Conservation (phyloP, 1,284 basidiomycete species). For the Cryptococcus sp. region DNA sequence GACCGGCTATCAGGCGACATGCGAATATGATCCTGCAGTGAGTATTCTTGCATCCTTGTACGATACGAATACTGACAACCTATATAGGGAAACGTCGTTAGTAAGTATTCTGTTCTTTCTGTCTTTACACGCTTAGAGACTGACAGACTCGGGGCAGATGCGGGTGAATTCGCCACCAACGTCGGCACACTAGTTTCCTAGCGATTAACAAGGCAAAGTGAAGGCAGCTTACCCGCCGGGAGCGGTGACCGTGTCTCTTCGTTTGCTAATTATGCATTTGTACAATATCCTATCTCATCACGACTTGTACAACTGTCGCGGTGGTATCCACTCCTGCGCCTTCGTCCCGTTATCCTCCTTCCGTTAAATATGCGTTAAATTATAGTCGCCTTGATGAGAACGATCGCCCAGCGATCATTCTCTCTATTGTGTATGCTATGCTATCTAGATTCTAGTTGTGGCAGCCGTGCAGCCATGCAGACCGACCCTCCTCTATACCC, state of each 20-base stretch:
- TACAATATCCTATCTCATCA: background rate
- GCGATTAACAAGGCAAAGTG: background rate
- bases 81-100: slow-evolving; percentile 12
- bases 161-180: slow-evolving; percentile 6
- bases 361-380: no score
- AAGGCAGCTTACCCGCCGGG: background rate
- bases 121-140: background rate
- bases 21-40: slow-evolving; percentile 1
- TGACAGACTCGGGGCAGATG: background rate
- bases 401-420: background rate
- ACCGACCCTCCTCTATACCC: background rate
- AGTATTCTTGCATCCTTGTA: background rate
- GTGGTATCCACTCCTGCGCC: no score
- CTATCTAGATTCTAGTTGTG: background rate
- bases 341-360: no score
- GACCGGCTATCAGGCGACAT: slow-evolving; percentile 3
- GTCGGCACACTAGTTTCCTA: background rate
- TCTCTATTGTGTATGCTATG: background rate
- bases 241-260: background rate
- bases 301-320: no score
- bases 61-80: background rate
- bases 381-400: no score
- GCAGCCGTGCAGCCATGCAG: background rate
- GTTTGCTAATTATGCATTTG: background rate
- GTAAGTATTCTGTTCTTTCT: background rate